Conservation (phyloP, 768 basidiomycete species). For the Cystofilobasidium ferigula region DNA sequence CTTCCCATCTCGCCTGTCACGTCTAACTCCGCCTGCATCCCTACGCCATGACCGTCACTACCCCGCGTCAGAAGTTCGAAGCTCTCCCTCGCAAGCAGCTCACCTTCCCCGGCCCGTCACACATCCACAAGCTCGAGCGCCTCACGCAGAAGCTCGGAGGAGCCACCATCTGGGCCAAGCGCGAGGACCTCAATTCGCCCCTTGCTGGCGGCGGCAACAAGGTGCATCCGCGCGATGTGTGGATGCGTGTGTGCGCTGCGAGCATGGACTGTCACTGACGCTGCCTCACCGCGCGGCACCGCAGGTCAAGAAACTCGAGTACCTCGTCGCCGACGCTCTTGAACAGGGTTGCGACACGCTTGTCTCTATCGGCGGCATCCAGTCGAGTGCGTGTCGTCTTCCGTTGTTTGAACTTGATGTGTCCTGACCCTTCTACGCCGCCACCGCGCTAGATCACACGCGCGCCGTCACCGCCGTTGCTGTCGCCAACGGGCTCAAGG, state of each 20-base stretch:
- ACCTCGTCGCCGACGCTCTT: conserved; percentile 31
- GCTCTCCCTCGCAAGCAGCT: background rate
- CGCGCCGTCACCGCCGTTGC: conserved; percentile 31
- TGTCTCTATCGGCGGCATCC: conserved; percentile 31
- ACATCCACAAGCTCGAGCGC: conserved; percentile 29
- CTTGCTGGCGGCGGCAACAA: conserved; percentile 33
- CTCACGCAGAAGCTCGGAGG: conserved; percentile 28
- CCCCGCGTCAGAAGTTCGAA: background rate
- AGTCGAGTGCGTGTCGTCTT: conserved; percentile 25
- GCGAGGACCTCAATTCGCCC: conserved; percentile 32
- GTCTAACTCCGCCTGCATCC: too few relatives aligned
- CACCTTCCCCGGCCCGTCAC: conserved; percentile 28
- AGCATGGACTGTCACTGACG: background rate
- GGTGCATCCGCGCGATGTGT: conserved; percentile 25
- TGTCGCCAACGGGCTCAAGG: conserved; percentile 30
- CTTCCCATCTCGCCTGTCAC: too few relatives aligned
- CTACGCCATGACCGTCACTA: background rate
- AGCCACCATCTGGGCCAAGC: conserved; percentile 30
- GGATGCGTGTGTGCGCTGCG: background rate
- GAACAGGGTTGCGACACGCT: conserved; percentile 30
- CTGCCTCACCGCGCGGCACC: too few relatives aligned
- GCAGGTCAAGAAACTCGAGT: conserved; percentile 28
- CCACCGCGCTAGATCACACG: conserved; percentile 27
- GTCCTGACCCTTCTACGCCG: background rate
- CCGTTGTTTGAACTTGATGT: background rate